Conservation (phyloP, 176 grass and related monocot species). For the Carex scoparia region DNA sequence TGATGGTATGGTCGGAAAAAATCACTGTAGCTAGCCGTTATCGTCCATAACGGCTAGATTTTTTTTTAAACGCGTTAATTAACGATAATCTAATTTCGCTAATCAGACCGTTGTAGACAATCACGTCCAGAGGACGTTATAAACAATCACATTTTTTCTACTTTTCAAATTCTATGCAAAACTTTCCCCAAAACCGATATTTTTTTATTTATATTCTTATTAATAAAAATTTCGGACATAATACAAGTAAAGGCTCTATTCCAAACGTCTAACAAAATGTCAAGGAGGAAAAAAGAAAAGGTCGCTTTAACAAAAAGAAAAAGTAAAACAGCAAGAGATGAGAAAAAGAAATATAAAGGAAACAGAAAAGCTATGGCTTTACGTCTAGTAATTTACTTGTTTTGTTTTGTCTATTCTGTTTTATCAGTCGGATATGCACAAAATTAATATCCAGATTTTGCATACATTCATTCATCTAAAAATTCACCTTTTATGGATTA, state of each 20-base stretch:
- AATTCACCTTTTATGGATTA: background rate
- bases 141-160: too few relatives aligned
- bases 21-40: too few relatives aligned
- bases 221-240: background rate
- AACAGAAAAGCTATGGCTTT: background rate
- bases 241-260: background rate
- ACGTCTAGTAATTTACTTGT: conserved; percentile 11
- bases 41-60: too few relatives aligned
- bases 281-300: background rate
- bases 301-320: conserved; percentile 6
- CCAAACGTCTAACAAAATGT: background rate
- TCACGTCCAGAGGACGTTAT: too few relatives aligned
- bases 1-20: too few relatives aligned
- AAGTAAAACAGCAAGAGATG: background rate
- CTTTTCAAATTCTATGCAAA: too few relatives aligned
- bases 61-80: too few relatives aligned
- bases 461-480: background rate
- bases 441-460: background rate
- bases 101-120: too few relatives aligned
- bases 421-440: background rate
- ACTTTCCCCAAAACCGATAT: too few relatives aligned
- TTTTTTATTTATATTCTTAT: too few relatives aligned
- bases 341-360: conserved; percentile 3
- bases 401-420: background rate
- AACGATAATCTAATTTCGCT: too few relatives aligned